Evolutionary conservation across 495 filamentous ascomycete species (phyloP), one percentile per base, ranked within the genome.

Genomic region (Amorphotheca resinae): DNA sequence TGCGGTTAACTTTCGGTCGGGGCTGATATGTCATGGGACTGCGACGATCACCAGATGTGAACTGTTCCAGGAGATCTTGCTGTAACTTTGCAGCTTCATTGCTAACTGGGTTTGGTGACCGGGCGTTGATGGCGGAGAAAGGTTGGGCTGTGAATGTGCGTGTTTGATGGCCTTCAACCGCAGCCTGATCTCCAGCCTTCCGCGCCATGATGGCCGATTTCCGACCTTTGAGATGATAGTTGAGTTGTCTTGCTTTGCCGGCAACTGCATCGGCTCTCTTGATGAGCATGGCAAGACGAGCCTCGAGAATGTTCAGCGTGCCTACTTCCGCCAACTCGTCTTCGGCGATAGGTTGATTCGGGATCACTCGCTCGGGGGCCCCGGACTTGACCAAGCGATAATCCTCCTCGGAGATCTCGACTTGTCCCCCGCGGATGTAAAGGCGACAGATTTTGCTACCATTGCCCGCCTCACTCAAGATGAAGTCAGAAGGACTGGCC

Each of bases 351-450:
- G 86, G 83, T 52, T 86, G 80, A 11, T 79, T 82, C 12, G 87
- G 81, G 22, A 83, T 83, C 62, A 93, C 77, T 61, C 85, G 79
- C 60, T 91, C 82, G 12, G 85, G 76, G 48, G 82, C 80, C 22
- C 86, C 86, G 12, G 81, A 87, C 18, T 73, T 69, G 54, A 93
- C 84, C 42, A 93, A 62, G 28, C 84, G 69, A 64, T 77, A 91
- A 56, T 93, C 86, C 56, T 89, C 85, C 59, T 91, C 84, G 26
- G 77, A 79, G 47, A 93, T 89, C 60, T 93, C 84, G 25, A 91
- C 82, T 18, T 80, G 73, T 51, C 78, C 74, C 48, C 85, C 81
- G 52, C 86, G 86, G 36, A 84, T 77, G 47, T 80, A 75, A 59
- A 91, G 88, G 44, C 83, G 84, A 49, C 86, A 89, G 23, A 78